phyloP scores from a whole-genome alignment of 148 eudicot species.

The Euryodendron excelsum region DNA sequence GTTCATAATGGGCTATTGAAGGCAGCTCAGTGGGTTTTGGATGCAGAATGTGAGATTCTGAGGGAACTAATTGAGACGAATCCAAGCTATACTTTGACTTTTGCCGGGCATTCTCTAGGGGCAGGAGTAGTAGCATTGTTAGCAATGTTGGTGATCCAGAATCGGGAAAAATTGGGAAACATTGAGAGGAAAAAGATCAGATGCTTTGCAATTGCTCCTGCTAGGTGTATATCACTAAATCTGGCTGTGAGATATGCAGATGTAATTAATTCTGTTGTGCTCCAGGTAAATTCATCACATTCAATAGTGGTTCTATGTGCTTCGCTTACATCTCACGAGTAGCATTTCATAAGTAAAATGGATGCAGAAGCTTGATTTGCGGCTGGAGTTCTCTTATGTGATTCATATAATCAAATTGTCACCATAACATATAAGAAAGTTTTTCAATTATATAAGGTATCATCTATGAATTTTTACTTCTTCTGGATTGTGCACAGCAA shows the following conservation, averaged over 20 bases:
- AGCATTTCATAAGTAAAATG: background rate
- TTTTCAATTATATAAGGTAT: too few species aligned
- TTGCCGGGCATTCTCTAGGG: slow-evolving; percentile 94
- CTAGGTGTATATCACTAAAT: slow-evolving; percentile 87
- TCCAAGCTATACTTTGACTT: slow-evolving; percentile 74
- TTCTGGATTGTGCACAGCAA: too few species aligned
- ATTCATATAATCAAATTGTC: background rate
- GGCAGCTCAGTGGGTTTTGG: slow-evolving; percentile 82
- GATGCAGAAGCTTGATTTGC: background rate
- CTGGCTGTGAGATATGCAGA: slow-evolving; percentile 97
- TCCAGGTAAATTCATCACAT: slow-evolving; percentile 58
- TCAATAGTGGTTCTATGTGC: background rate
- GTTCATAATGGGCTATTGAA: slow-evolving; percentile 87
- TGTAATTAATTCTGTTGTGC: slow-evolving; percentile 82
- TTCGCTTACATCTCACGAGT: background rate
- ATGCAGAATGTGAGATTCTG: slow-evolving; percentile 54
- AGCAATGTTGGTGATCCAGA: slow-evolving; percentile 62
- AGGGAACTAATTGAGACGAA: slow-evolving; percentile 60
- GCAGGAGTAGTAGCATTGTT: slow-evolving; percentile 83
- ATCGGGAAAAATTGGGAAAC: slow-evolving; percentile 63
- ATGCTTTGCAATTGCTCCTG: slow-evolving; percentile 92
- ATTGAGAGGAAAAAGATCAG: slow-evolving; percentile 73
- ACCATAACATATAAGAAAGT: background rate
- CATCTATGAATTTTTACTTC: too few species aligned
- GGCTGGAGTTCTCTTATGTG: background rate